Percentiles rank a stretch among this genome's conserved stretches.
Conservation (phyloP, 2,329 filamentous ascomycete species). For the Pyricularia sp. region DNA sequence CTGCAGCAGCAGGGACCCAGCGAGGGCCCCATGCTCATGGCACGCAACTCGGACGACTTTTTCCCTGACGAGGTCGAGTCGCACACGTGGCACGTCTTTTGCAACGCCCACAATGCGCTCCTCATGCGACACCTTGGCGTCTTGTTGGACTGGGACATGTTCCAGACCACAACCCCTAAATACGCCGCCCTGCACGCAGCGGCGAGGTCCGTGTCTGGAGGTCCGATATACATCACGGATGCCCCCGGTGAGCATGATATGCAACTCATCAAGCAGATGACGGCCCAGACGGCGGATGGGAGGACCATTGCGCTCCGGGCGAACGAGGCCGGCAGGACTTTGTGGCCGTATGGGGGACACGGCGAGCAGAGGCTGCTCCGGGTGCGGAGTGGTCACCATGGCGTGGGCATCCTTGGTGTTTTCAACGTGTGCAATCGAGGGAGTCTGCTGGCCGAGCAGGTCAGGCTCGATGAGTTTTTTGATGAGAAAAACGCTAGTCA, state of each 20-base stretch:
- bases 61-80: slow-evolving; percentile 73
- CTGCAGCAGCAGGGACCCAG: neutral
- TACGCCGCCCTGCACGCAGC: slow-evolving; percentile 84
- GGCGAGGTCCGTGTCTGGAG: slow-evolving; percentile 79
- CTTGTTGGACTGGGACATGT: slow-evolving; percentile 75
- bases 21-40: slow-evolving; percentile 45
- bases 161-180: slow-evolving; percentile 46
- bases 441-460: slow-evolving; percentile 52
- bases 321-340: slow-evolving; percentile 60
- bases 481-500: slow-evolving; percentile 55
- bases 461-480: slow-evolving; percentile 64
- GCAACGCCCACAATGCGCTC: slow-evolving; percentile 82
- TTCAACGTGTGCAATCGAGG: slow-evolving; percentile 64
- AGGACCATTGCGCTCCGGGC: slow-evolving; percentile 76
- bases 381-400: slow-evolving; percentile 20
- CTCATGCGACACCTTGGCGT: slow-evolving; percentile 78
- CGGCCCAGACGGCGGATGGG: slow-evolving; percentile 59
- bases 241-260: slow-evolving; percentile 73
- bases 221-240: slow-evolving; percentile 92
- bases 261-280: slow-evolving; percentile 70
- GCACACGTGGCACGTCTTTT: slow-evolving; percentile 92
- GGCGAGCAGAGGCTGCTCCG: neutral
- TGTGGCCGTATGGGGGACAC: slow-evolving; percentile 67
- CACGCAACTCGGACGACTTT: slow-evolving; percentile 87
- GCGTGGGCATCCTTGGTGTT: slow-evolving; percentile 68